Evolutionary conservation across 2,329 filamentous ascomycete species (phyloP).

Genomic region (Hortaea werneckii): DNA sequence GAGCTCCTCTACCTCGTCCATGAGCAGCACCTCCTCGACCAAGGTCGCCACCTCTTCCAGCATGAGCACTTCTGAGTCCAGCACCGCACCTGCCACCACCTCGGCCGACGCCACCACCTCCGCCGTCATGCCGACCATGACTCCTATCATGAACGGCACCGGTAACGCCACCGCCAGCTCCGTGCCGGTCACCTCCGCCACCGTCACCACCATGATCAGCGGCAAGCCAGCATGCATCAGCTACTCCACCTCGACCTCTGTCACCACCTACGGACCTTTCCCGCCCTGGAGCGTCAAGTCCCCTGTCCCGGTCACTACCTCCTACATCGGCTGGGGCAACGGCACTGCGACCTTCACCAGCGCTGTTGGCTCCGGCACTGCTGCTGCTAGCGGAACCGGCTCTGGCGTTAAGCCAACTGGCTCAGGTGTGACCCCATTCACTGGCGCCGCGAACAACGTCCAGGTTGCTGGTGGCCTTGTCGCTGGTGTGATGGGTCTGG

Average conservation of each 20-base stretch:
- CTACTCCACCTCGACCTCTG: constrained; percentile 3
- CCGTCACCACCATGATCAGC: constrained; percentile 5
- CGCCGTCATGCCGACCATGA: background rate
- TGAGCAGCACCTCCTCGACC: background rate
- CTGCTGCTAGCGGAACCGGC: constrained; percentile 1
- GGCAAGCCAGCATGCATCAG: constrained; percentile 3
- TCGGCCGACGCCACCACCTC: background rate
- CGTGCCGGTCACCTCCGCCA: constrained; percentile 1
- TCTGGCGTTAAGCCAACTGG: background rate
- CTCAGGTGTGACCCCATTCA: background rate
- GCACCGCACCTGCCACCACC: background rate
- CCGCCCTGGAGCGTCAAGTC: constrained; percentile 1
- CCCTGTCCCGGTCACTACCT: constrained; percentile 1
- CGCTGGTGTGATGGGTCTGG: background rate
- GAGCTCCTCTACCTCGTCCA: background rate
- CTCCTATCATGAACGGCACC: background rate
- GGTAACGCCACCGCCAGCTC: constrained; percentile 1
- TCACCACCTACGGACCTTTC: constrained; percentile 5
- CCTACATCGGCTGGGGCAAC: background rate
- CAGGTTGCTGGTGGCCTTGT: background rate
- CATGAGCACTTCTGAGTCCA: background rate
- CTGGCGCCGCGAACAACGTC: background rate
- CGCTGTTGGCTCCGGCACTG: background rate
- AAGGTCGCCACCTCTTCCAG: background rate
- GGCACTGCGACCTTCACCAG: background rate